phyloP scores from a whole-genome alignment of 2,329 filamentous ascomycete species.

The Trichoderma semiorbis region DNA sequence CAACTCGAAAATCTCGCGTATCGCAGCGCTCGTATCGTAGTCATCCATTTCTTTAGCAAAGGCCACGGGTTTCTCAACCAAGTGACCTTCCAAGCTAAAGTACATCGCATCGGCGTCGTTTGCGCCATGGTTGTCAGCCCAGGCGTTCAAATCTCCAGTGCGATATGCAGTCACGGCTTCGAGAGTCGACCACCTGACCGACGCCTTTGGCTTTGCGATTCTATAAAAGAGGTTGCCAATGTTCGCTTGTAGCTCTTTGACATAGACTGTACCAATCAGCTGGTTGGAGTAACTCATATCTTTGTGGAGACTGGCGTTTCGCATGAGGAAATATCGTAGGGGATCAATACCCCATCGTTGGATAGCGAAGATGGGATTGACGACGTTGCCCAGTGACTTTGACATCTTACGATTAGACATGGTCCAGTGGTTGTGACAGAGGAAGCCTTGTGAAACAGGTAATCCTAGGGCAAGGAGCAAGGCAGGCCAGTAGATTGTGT shows the following conservation, averaged over 20 bases:
- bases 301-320: conserved; percentile 70
- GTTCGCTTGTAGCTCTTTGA: conserved; percentile 70
- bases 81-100: conserved; percentile 27
- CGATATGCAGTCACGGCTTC: conserved; percentile 47
- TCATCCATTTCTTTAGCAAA: conserved; percentile 57
- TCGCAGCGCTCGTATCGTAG: conserved; percentile 61
- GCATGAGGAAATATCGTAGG: conserved; percentile 84
- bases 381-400: conserved; percentile 90
- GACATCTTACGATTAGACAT: conserved; percentile 92
- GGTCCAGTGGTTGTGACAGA: conserved; percentile 95
- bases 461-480: conserved; percentile 86
- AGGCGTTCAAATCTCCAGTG: conserved; percentile 25
- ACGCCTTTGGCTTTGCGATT: conserved; percentile 59
- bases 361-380: conserved; percentile 89
- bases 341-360: conserved; percentile 84
- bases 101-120: conserved; percentile 16
- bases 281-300: conserved; percentile 85
- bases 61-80: conserved; percentile 21
- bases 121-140: not conserved
- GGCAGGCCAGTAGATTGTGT: conserved; percentile 97
- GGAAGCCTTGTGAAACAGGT: conserved; percentile 71
- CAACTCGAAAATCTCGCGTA: conserved; percentile 61
- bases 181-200: conserved; percentile 57
- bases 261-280: conserved; percentile 71
- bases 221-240: conserved; percentile 79